These are phyloP conservation scores for Leishmania turanica DNA, from an alignment of 208 protist genomes.

Conservation along the genomic window DNA sequence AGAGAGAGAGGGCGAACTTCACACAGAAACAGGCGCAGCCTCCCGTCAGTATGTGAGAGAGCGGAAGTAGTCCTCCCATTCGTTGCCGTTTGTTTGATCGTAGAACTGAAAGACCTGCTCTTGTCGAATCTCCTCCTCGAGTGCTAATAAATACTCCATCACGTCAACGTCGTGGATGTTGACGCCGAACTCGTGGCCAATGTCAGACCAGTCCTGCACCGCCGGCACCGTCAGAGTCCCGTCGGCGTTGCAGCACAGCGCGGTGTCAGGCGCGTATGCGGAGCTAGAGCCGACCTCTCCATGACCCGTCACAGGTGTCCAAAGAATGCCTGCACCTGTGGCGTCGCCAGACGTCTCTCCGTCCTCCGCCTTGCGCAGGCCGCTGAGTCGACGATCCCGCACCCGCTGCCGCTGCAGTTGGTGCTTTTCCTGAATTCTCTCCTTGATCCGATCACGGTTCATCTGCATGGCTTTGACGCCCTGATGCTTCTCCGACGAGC, in stretches of 20 bases:
- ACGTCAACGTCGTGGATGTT: slow-evolving; percentile 51
- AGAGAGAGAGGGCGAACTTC: neutral
- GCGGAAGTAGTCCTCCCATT: slow-evolving; percentile 77
- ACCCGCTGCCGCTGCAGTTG: slow-evolving; percentile 18
- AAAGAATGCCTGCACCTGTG: neutral
- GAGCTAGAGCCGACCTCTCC: neutral
- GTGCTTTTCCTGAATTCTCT: slow-evolving; percentile 61
- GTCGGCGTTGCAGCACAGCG: neutral
- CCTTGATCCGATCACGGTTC: slow-evolving; percentile 52
- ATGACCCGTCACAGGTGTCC: neutral
- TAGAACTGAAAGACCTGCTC: slow-evolving; percentile 68
- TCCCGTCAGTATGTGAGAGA: slow-evolving; percentile 32
- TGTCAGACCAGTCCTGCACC: slow-evolving; percentile 44
- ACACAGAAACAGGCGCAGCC: neutral
- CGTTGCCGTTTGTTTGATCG: slow-evolving; percentile 53
- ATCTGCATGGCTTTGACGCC: slow-evolving; percentile 60
- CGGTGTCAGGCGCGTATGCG: neutral
- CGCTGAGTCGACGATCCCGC: slow-evolving; percentile 29
- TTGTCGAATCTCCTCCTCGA: slow-evolving; percentile 84
- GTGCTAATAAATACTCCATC: slow-evolving; percentile 58
- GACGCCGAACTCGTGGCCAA: slow-evolving; percentile 63
- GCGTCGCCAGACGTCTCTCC: neutral
- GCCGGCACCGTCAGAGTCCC: slow-evolving; percentile 8
- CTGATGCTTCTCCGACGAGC: slow-evolving; percentile 12
- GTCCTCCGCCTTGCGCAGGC: slow-evolving; percentile 16